Base-by-base conservation (phyloP, 805 yeast species). In the Schwanniomyces sp. region DNA sequence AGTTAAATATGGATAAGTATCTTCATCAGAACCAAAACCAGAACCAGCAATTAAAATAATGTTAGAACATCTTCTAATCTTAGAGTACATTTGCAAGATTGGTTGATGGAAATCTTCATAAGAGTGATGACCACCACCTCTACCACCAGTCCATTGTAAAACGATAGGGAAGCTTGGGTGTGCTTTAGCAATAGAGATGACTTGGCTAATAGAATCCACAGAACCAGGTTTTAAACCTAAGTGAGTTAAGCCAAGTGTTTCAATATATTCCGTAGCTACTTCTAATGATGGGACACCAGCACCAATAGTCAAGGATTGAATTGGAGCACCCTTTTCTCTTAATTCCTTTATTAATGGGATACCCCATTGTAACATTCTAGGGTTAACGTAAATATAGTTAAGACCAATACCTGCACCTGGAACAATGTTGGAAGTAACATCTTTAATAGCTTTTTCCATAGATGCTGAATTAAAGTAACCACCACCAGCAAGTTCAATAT, bases 121-220 rank as follows among this genome's bases (percentile, higher is more conserved):
- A 43, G 98, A 92, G 72, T 94, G 99, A 70, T 94, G 99, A 65
- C 99, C 99, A 81, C 99, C 99, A 76, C 97, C 99, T 81, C 99
- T 91, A 72, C 99, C 99, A 81, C 98, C 99, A 50, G 99, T 94
- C 99, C 99, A 94, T 78, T 94, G 99, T 60, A 94, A 75, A 47
- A 94, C 92, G 63, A 94, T 90, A 54, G 99, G 99, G 91, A 94
- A 94, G 53, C 69, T 75, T 56, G 99, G 99, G 74, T 91, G 96
- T 43, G 96, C 91, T 65, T 88, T 89, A 46, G 99, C 99, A 64
- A 94, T 94, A 52, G 86, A 74, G 59, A 94, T 84, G 57, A 84
- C 88, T 69, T 88, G 92, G 55, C 84, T 78, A 62, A 94, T 90
- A 39, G 97, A 86, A 58, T 94, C 99, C 47, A 91, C 80, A 24